Evolutionary conservation across 495 filamentous ascomycete species (phyloP).

Genomic region (Penicillium coprophilum): DNA sequence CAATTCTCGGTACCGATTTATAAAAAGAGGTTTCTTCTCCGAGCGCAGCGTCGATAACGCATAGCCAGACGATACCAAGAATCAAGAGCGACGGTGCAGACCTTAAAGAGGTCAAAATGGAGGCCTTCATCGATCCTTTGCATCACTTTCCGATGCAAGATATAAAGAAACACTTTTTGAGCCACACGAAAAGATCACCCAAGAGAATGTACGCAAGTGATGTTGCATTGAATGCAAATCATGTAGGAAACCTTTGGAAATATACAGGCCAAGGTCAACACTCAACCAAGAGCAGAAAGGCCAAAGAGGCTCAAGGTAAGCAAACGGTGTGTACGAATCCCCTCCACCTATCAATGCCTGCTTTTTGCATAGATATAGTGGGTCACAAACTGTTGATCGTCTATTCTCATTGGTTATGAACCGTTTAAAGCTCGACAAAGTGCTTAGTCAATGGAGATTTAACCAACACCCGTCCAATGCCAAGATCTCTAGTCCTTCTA

Average conservation of each 20-base stretch:
- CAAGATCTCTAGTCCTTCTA: conserved; percentile 8
- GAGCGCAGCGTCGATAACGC: conserved; percentile 10
- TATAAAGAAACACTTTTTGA: not conserved
- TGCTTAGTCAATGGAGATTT: not conserved
- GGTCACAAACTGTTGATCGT: not conserved
- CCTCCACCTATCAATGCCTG: conserved; percentile 3
- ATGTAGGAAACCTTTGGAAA: not conserved
- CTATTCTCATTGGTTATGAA: not conserved
- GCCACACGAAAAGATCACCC: not conserved
- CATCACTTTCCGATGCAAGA: conserved; percentile 16
- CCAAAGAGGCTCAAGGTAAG: not conserved
- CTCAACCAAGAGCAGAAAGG: not conserved
- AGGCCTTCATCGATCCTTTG: conserved; percentile 27
- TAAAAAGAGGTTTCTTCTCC: conserved; percentile 26
- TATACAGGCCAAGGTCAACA: not conserved
- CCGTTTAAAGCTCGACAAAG: not conserved
- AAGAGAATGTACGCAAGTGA: not conserved
- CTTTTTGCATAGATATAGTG: conserved; percentile 1
- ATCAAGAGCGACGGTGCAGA: conserved; percentile 13
- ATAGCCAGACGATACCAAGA: conserved; percentile 19
- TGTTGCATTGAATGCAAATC: not conserved
- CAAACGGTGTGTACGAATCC: conserved; percentile 3
- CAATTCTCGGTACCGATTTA: conserved; percentile 27
- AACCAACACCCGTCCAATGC: not conserved
- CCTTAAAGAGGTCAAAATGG: conserved; percentile 17